phyloP scores from a whole-genome alignment of 768 basidiomycete genomes.

The Coprinopsis strossmayeri region DNA sequence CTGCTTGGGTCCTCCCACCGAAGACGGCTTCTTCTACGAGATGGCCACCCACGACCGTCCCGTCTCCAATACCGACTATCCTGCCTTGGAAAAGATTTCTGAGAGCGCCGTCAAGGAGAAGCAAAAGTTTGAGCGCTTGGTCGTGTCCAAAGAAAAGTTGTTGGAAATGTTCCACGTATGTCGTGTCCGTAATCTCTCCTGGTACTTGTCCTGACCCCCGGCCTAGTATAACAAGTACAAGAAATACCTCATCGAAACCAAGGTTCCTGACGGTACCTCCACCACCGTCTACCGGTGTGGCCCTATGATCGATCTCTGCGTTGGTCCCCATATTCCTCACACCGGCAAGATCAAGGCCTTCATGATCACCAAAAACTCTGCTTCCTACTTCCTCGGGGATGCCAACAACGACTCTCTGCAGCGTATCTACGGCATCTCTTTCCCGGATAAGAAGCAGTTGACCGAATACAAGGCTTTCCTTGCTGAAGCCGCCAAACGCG shows the following conservation, averaged over 20 bases:
- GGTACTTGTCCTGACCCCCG: slow-evolving; percentile 5
- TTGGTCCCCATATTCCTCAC: slow-evolving; percentile 97
- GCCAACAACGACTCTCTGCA: slow-evolving; percentile 90
- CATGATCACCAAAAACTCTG: slow-evolving; percentile 97
- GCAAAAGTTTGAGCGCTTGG: slow-evolving; percentile 93
- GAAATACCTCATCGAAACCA: slow-evolving; percentile 88
- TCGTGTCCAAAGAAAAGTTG: slow-evolving; percentile 90
- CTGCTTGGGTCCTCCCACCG: slow-evolving; percentile 93
- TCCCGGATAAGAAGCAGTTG: slow-evolving; percentile 96
- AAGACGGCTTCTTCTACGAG: slow-evolving; percentile 99
- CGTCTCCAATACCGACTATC: slow-evolving; percentile 78
- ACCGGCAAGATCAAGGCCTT: slow-evolving; percentile 97
- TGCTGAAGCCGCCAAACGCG: slow-evolving; percentile 95
- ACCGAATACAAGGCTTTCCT: slow-evolving; percentile 93
- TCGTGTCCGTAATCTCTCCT: slow-evolving; percentile 10
- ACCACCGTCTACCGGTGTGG: slow-evolving; percentile 99
- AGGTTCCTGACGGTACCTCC: slow-evolving; percentile 92
- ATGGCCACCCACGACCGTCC: slow-evolving; percentile 88
- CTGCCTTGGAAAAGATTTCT: slow-evolving; percentile 80
- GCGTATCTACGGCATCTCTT: slow-evolving; percentile 96
- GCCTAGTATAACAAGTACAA: slow-evolving; percentile 97
- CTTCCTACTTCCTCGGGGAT: slow-evolving; percentile 97
- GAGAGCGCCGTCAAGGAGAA: slow-evolving; percentile 92
- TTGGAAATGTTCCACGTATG: slow-evolving; percentile 93
- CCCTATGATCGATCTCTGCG: slow-evolving; percentile 95